A percentile compares a stretch with the other conserved stretches of the same genome.
phyloP scores from a whole-genome alignment of 2,329 filamentous ascomycete genomes.

The Colletotrichum scovillei region DNA sequence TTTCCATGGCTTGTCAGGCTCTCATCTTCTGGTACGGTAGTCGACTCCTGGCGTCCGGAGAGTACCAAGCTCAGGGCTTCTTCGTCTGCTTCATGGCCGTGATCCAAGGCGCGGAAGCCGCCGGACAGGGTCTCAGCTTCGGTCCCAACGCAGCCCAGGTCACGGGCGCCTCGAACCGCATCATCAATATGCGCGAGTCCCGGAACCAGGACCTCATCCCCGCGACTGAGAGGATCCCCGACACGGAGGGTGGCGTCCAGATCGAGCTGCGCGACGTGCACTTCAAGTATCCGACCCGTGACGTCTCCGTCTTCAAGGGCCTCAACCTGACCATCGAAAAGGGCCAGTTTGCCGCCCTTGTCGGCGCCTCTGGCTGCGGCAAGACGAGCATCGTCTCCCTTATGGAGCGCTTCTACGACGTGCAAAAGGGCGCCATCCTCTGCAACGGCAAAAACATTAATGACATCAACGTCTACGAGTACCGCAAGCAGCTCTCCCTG shows the following conservation, averaged over 20 bases:
- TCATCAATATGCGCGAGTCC: slow-evolving; percentile 62
- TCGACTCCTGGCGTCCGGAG: slow-evolving; percentile 62
- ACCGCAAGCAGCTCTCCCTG: slow-evolving; percentile 74
- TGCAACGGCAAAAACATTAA: slow-evolving; percentile 72
- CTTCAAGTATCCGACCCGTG: slow-evolving; percentile 71
- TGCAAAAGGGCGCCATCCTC: slow-evolving; percentile 71
- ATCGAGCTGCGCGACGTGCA: slow-evolving; percentile 67
- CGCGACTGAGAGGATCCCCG: slow-evolving; percentile 51
- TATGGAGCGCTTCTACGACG: slow-evolving; percentile 78
- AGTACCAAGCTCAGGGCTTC: slow-evolving; percentile 60
- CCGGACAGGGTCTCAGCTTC: slow-evolving; percentile 75
- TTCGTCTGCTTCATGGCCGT: slow-evolving; percentile 73
- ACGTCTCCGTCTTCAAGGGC: slow-evolving; percentile 67
- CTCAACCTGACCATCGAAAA: slow-evolving; percentile 74
- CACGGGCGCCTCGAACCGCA: slow-evolving; percentile 68
- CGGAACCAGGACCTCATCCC: slow-evolving; percentile 48
- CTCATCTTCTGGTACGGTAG: slow-evolving; percentile 76
- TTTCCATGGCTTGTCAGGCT: slow-evolving; percentile 72
- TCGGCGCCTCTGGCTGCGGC: slow-evolving; percentile 77
- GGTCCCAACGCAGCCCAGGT: slow-evolving; percentile 73
- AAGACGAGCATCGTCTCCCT: slow-evolving; percentile 78
- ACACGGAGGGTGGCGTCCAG: slow-evolving; percentile 61
- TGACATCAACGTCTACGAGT: slow-evolving; percentile 68
- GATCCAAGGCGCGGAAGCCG: slow-evolving; percentile 74
- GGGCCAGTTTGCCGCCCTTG: slow-evolving; percentile 77